Conservation (phyloP, 345 rosid species). For the Gossypium ekmanianum region DNA sequence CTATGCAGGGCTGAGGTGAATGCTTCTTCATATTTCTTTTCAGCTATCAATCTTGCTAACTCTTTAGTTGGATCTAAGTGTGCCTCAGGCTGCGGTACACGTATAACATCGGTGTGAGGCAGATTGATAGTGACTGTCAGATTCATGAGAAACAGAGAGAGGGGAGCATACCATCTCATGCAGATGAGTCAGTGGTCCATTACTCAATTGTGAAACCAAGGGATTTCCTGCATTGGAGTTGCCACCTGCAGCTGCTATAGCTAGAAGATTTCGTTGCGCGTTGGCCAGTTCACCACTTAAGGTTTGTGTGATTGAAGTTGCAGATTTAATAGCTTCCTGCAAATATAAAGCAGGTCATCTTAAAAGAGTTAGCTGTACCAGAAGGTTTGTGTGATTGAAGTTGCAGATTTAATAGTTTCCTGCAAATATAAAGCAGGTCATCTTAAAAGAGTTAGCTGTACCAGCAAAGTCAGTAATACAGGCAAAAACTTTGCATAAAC, state of each 20-base stretch:
- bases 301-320: conserved; percentile 50
- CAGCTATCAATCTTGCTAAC: conserved; percentile 48
- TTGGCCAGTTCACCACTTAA: conserved; percentile 65
- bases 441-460: background rate
- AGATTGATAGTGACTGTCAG: background rate
- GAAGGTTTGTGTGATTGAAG: conserved; percentile 49
- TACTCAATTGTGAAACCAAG: conserved; percentile 45
- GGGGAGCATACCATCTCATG: conserved; percentile 43
- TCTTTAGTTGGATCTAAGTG: conserved; percentile 69
- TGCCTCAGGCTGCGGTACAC: conserved; percentile 38
- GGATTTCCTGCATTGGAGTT: conserved; percentile 41
- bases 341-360: background rate
- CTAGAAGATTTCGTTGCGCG: conserved; percentile 57
- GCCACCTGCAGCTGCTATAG: conserved; percentile 56
- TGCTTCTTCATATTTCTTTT: conserved; percentile 60
- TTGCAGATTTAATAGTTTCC: conserved; percentile 59
- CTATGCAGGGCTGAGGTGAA: conserved; percentile 56
- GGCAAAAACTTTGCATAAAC: background rate
- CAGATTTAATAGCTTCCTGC: conserved; percentile 62
- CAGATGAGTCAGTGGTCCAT: conserved; percentile 50
- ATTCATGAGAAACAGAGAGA: background rate
- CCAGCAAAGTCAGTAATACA: background rate
- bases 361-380: too few relatives aligned
- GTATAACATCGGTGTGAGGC: conserved; percentile 2
- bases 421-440: conserved; percentile 17